A percentile compares a stretch with the other conserved stretches of the same genome.
phyloP scores from a whole-genome alignment of 2,329 filamentous ascomycete species.

The Xylaria multiplex region DNA sequence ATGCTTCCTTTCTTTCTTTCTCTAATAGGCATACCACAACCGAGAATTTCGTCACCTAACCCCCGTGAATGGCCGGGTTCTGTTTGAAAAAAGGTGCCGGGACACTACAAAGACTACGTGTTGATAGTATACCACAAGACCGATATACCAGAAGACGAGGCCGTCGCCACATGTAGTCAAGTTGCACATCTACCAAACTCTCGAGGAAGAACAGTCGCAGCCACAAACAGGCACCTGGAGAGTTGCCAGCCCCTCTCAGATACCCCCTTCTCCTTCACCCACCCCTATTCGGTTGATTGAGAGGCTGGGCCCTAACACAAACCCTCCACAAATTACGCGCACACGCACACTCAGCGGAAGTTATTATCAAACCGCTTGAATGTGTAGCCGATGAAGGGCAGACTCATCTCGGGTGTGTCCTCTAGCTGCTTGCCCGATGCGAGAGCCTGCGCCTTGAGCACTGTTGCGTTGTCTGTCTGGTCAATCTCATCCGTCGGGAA shows the following conservation, averaged over 20 bases:
- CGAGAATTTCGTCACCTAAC: neutral
- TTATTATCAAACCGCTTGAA: constrained; percentile 94
- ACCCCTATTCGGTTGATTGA: neutral
- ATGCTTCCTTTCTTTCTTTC: constrained; percentile 9
- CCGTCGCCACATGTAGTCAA: constrained; percentile 21
- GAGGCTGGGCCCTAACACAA: neutral
- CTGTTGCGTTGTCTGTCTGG: constrained; percentile 91
- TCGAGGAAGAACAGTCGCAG: constrained; percentile 6
- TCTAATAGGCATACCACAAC: neutral
- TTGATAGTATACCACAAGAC: constrained; percentile 11
- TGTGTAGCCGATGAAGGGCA: constrained; percentile 96
- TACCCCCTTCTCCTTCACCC: neutral
- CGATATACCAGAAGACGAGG: constrained; percentile 24
- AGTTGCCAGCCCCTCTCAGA: constrained; percentile 27
- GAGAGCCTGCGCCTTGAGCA: constrained; percentile 83
- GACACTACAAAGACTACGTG: constrained; percentile 8
- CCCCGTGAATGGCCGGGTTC: neutral
- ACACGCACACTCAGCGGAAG: constrained; percentile 60
- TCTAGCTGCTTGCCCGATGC: constrained; percentile 73
- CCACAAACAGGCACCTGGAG: constrained; percentile 3
- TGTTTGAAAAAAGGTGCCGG: constrained; percentile 6
- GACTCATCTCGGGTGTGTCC: constrained; percentile 90
- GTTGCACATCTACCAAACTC: constrained; percentile 19
- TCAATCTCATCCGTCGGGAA: constrained; percentile 99
- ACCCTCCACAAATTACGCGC: neutral